Conservation (phyloP, 2,329 filamentous ascomycete species). For the Dactylellina cionopaga region DNA sequence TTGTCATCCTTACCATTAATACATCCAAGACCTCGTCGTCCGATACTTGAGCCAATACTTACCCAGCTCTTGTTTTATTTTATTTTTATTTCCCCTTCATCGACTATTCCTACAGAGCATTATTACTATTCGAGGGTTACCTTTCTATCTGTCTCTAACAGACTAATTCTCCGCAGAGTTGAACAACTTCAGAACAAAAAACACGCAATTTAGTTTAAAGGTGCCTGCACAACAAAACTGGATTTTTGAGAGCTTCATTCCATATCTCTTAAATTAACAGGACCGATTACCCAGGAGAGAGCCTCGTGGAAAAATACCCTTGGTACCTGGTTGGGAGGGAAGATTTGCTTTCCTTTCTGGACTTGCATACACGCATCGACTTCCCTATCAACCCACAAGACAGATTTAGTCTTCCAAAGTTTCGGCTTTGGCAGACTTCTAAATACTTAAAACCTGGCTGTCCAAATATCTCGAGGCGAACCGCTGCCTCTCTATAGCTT, state of each 20-base stretch:
- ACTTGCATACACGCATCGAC: conserved; percentile 41
- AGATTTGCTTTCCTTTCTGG: conserved; percentile 33
- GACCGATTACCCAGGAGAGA: not conserved
- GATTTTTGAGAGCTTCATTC: no score
- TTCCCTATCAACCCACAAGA: conserved; percentile 28
- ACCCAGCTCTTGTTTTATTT: conserved; percentile 38
- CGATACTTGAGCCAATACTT: conserved; percentile 38
- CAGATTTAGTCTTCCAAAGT: conserved; percentile 51
- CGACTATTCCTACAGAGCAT: conserved; percentile 20
- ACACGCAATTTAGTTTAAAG: no score
- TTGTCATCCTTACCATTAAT: conserved; percentile 42
- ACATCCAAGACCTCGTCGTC: conserved; percentile 36
- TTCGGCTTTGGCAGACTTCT: conserved; percentile 52
- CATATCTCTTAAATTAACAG: no score
- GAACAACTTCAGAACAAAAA: no score
- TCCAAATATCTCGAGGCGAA: conserved; percentile 53
- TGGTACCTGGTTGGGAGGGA: conserved; percentile 1
- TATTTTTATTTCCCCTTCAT: no score
- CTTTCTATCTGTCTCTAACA: no score
- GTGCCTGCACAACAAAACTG: no score
- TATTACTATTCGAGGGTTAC: not conserved
- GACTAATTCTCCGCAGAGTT: no score
- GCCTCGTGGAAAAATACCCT: not conserved
- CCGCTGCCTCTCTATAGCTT: conserved; percentile 51
- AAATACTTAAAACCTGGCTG: conserved; percentile 52